These are phyloP conservation scores for Clonostachys chloroleuca DNA, from an alignment of 2,329 filamentous ascomycete species.

Conservation along the genomic window DNA sequence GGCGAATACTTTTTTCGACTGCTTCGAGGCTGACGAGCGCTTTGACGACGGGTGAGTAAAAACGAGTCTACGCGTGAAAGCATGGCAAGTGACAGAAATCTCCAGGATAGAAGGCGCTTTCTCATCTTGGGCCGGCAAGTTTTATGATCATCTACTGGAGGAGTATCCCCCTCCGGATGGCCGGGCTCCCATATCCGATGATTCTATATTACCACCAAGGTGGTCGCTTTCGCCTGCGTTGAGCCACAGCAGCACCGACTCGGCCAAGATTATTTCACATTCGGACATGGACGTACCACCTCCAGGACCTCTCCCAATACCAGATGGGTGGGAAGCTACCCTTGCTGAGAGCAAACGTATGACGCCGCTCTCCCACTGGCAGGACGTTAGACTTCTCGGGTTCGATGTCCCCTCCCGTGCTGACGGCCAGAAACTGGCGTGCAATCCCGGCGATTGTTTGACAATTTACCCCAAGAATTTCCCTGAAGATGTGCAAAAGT, in stretches of 20 bases:
- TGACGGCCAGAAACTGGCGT: slow-evolving; percentile 17
- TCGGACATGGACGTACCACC: slow-evolving; percentile 15
- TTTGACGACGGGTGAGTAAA: slow-evolving; percentile 79
- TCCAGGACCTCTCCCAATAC: slow-evolving; percentile 46
- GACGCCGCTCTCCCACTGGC: slow-evolving; percentile 78
- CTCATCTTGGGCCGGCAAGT: slow-evolving; percentile 67
- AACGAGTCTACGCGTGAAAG: background rate
- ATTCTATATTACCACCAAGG: slow-evolving; percentile 71
- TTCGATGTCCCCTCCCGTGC: slow-evolving; percentile 39
- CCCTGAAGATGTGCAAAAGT: slow-evolving; percentile 68
- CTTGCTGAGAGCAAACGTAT: slow-evolving; percentile 66
- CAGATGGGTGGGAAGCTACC: slow-evolving; percentile 48
- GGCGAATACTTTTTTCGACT: slow-evolving; percentile 68
- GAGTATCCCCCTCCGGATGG: slow-evolving; percentile 66
- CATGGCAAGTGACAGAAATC: background rate
- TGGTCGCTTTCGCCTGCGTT: slow-evolving; percentile 34
- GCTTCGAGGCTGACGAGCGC: slow-evolving; percentile 89
- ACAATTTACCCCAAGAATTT: slow-evolving; percentile 88
- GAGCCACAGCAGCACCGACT: too few relatives aligned
- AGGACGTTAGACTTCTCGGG: slow-evolving; percentile 83
- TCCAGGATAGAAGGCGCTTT: slow-evolving; percentile 76
- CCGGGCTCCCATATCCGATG: slow-evolving; percentile 65
- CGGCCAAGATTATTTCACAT: too few relatives aligned
- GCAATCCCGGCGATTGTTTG: slow-evolving; percentile 73
- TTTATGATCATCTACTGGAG: slow-evolving; percentile 63